Conservation (phyloP, 805 yeast genomes). For the Teunomyces aglyptinius region DNA sequence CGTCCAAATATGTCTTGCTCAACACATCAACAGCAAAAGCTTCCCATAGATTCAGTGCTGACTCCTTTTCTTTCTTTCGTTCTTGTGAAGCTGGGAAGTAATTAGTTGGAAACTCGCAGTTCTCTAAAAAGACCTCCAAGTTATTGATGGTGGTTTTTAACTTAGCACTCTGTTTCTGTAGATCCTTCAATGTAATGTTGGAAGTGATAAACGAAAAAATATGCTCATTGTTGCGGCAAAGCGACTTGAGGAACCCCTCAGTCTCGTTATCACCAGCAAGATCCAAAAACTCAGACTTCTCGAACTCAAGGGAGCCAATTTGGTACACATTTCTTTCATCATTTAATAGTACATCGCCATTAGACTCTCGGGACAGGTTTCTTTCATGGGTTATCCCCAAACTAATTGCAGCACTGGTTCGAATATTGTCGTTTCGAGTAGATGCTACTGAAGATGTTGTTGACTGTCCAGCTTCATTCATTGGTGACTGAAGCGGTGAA, state of each 20-base stretch:
- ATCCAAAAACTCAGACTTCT: constrained; percentile 48
- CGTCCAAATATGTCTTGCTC: constrained; percentile 30
- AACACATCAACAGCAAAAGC: constrained; percentile 31
- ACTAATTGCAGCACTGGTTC: background rate
- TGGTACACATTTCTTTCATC: constrained; percentile 35
- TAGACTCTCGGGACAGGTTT: constrained; percentile 2
- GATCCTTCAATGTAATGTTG: constrained; percentile 41
- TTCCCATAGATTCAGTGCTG: constrained; percentile 26
- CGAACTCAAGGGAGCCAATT: constrained; percentile 49
- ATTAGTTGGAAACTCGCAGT: constrained; percentile 32
- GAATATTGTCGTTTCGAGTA: constrained; percentile 2
- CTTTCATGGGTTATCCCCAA: constrained; percentile 3
- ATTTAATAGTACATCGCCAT: constrained; percentile 14
- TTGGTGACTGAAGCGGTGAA: constrained; percentile 2
- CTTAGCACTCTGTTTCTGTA: constrained; percentile 39
- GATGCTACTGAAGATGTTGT: constrained; percentile 11
- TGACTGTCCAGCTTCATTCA: constrained; percentile 7
- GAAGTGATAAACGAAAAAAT: constrained; percentile 41
- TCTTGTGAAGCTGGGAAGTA: constrained; percentile 14
- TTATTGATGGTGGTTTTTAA: constrained; percentile 29
- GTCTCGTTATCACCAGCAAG: constrained; percentile 42
- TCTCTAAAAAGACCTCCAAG: constrained; percentile 28
- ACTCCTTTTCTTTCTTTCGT: background rate
- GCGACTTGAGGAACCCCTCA: constrained; percentile 54
- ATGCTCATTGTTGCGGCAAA: constrained; percentile 27